Evolutionary conservation across 108 stramenopile species (phyloP), one percentile per base, ranked within the genome.

Genomic region (Cyclostephanos tholiformis): DNA sequence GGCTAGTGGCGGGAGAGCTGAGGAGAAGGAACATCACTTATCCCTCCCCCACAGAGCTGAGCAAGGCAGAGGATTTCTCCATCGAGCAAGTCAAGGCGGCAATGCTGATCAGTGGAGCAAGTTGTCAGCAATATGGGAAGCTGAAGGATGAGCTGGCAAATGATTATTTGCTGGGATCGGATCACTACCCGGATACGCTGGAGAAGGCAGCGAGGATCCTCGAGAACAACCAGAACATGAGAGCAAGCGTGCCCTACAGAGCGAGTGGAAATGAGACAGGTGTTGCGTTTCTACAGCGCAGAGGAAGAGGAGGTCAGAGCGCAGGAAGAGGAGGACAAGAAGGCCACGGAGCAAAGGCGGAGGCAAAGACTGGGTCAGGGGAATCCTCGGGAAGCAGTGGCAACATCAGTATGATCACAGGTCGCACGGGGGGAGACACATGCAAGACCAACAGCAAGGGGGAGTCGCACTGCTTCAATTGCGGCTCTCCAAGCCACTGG

Each of bases 151-250:
- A 72, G 10, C 58, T 72, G 23, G 22, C 44, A 4, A 72, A 72
- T 23, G 60, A 72, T 35, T 62, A 51, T 19, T 16, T 35, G 39
- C 41, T 36, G 32, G 71, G 71, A 20, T 32, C 26, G n/a, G 60
- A 72, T 38, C 55, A 72, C 5, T 72, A 51, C 23, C 71, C 71
- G 16, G n/a, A 51, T 20, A 72, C 71, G n/a, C 12, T 72, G 16
- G 63, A 50, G 11, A 56, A 51, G 16, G 55, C 49, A 14, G 17
- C 36, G 27, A 53, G 32, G 5, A 32, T 62, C n/a, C 46, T 72
- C 2, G 17, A 2, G 2, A 62, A 61, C 50, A 23, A 61, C 60
- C 60, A 62, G 10, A 19, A 4, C 32, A n/a, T 4, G 8, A 35
- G n/a, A 17, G 17, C 50, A 20, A 51, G 50, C 4, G 50, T 4